A percentile compares a stretch with the other conserved stretches of the same genome.
Conservation (phyloP, 768 basidiomycete genomes). For the Leccinum boreale region DNA sequence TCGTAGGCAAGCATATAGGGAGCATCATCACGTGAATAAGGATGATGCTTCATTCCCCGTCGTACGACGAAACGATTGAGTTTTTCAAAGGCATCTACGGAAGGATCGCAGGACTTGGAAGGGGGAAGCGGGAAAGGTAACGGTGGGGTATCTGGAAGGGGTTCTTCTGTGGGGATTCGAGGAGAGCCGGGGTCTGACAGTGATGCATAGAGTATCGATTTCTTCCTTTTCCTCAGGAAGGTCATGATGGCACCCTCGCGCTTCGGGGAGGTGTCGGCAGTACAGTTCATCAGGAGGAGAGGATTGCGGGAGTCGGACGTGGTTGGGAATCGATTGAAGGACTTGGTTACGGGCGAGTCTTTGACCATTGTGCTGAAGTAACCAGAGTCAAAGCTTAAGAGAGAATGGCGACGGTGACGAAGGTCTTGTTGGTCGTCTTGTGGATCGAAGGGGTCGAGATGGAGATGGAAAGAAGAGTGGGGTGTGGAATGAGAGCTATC, state of each 20-base stretch:
- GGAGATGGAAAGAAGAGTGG: conserved; percentile 17
- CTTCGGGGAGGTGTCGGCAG: conserved; percentile 14
- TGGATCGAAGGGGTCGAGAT: conserved; percentile 1
- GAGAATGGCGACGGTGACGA: conserved; percentile 17
- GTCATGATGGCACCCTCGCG: conserved; percentile 19
- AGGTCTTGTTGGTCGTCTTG: conserved; percentile 1
- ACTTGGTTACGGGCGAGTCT: conserved; percentile 11
- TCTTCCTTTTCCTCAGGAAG: conserved; percentile 24
- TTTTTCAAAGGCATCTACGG: conserved; percentile 21
- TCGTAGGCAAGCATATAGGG: conserved; percentile 71
- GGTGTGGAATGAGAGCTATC: conserved; percentile 17
- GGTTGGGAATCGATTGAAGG: conserved; percentile 11
- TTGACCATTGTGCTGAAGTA: conserved; percentile 28
- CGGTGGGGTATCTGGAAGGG: not conserved
- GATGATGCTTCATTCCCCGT: conserved; percentile 49
- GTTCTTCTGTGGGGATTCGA: not conserved
- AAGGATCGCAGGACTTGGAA: conserved; percentile 7
- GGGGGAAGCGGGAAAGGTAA: not conserved
- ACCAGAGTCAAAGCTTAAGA: conserved; percentile 28
- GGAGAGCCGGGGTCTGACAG: conserved; percentile 8
- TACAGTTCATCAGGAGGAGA: conserved; percentile 5
- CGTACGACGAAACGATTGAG: conserved; percentile 23
- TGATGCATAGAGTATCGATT: conserved; percentile 7
- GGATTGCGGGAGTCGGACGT: conserved; percentile 11
- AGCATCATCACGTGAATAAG: conserved; percentile 44